phyloP scores from a whole-genome alignment of 2,329 filamentous ascomycete species.

The Rhynchosporium secalis region DNA sequence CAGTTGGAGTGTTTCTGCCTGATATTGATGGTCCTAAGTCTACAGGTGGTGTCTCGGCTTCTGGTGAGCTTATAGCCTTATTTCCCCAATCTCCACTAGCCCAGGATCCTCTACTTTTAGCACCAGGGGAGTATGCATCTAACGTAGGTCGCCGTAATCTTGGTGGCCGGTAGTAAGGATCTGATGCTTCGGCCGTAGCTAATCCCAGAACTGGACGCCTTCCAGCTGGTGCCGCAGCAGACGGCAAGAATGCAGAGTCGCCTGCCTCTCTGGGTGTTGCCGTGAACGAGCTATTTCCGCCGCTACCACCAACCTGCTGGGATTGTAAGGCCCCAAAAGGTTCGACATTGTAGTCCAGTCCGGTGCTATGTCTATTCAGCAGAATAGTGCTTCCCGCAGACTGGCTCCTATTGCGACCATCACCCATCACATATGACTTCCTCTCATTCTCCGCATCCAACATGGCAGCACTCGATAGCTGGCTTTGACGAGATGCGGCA shows the following conservation, averaged over 20 bases:
- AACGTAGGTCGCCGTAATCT: conserved; percentile 66
- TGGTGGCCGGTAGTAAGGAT: conserved; percentile 89
- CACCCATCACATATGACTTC: conserved; percentile 55
- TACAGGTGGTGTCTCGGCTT: conserved; percentile 39
- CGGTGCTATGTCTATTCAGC: conserved; percentile 54
- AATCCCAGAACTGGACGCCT: conserved; percentile 47
- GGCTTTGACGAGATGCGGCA: conserved; percentile 71
- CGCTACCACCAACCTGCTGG: conserved; percentile 52
- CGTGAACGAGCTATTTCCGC: conserved; percentile 57
- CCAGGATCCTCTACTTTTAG: conserved; percentile 47
- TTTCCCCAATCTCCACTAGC: conserved; percentile 49
- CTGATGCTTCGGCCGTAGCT: conserved; percentile 55
- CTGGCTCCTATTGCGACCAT: conserved; percentile 59
- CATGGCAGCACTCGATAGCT: conserved; percentile 81
- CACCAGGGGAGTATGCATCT: conserved; percentile 46
- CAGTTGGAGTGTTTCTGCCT: conserved; percentile 49
- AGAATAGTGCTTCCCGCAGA: conserved; percentile 63
- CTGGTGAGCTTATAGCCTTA: conserved; percentile 40
- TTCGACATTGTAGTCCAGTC: conserved; percentile 52
- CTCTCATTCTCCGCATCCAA: conserved; percentile 66
- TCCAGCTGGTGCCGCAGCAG: conserved; percentile 39
- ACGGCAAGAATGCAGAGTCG: conserved; percentile 69
- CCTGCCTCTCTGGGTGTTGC: conserved; percentile 71
- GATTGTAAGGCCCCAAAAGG: conserved; percentile 42
- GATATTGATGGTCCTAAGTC: conserved; percentile 45